A percentile compares a stretch with the other conserved stretches of the same genome.
Conservation (phyloP, 306 rosid genomes). For the Rosa chinensis region DNA sequence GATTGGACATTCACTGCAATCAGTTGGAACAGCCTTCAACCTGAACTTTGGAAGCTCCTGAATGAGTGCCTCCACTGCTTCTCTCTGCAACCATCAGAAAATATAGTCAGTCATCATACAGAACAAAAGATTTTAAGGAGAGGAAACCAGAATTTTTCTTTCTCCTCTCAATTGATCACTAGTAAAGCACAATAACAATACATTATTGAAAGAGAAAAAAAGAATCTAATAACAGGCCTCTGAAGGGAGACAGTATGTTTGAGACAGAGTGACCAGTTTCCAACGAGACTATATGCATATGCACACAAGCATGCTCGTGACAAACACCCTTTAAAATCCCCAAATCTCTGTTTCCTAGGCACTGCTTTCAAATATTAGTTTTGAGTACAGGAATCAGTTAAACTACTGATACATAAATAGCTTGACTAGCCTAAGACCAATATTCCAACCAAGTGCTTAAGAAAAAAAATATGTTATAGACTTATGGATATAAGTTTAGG, state of each 20-base stretch:
- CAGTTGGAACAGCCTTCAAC: conserved; percentile 97
- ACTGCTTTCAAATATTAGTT: conserved; percentile 15
- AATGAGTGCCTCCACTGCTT: conserved; percentile 98
- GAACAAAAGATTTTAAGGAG: conserved; percentile 4
- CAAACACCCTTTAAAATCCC: conserved; percentile 9
- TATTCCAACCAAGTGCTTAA: not conserved
- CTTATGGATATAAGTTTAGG: not conserved
- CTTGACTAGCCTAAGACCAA: conserved; percentile 2
- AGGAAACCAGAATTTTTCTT: not conserved
- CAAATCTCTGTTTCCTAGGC: conserved; percentile 16
- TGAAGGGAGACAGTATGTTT: not conserved
- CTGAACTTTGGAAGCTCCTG: conserved; percentile 98
- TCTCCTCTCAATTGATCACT: not conserved
- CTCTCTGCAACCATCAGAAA: conserved; percentile 63
- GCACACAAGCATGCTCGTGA: not conserved
- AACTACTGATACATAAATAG: not conserved
- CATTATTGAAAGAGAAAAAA: not conserved
- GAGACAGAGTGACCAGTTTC: not conserved
- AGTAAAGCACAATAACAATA: not conserved
- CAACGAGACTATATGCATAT: not conserved
- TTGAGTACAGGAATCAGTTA: not conserved
- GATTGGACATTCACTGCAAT: conserved; percentile 97
- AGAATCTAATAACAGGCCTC: conserved; percentile 14
- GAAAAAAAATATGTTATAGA: not conserved
- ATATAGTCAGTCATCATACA: not conserved